Evolutionary conservation across 2,329 filamentous ascomycete species (phyloP).

Genomic region (Aaosphaeria pasadenensis): DNA sequence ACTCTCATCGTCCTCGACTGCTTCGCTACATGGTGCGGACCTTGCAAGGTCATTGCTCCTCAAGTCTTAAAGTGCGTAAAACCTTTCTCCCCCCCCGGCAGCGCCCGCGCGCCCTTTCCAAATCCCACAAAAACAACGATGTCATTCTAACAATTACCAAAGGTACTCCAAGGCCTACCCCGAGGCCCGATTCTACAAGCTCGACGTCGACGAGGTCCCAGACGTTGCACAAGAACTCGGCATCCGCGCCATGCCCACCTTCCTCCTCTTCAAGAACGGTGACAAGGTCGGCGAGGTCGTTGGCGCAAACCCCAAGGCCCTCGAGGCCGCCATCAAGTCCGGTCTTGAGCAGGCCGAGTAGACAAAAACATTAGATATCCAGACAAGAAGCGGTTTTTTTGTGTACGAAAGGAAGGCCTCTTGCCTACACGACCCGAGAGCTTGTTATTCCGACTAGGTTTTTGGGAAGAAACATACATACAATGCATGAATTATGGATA

Average conservation of each 20-base stretch:
- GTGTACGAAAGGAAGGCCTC: no score
- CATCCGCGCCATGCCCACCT: constrained; percentile 90
- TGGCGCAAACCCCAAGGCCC: constrained; percentile 73
- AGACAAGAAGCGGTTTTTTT: no score
- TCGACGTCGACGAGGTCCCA: constrained; percentile 82
- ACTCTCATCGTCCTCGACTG: constrained; percentile 77
- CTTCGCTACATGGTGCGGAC: constrained; percentile 89
- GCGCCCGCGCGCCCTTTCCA: neutral
- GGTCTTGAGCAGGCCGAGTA: neutral
- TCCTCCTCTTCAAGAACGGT: constrained; percentile 79
- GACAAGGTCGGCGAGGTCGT: constrained; percentile 70
- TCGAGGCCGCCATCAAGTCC: constrained; percentile 53
- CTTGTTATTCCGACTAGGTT: no score
- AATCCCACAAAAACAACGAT: neutral
- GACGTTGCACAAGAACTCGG: constrained; percentile 73
- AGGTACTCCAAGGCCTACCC: constrained; percentile 61
- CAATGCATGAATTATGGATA: no score
- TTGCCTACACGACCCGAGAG: no score
- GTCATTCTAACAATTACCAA: constrained; percentile 6
- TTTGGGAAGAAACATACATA: no score
- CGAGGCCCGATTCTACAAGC: constrained; percentile 74
- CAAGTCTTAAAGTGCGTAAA: constrained; percentile 60
- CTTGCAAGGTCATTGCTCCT: constrained; percentile 88
- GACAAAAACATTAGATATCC: no score
- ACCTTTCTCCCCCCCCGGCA: constrained; percentile 2